Evolutionary conservation across 495 filamentous ascomycete species (phyloP), one percentile per base, ranked within the genome.

Genomic region (Halenospora varia): DNA sequence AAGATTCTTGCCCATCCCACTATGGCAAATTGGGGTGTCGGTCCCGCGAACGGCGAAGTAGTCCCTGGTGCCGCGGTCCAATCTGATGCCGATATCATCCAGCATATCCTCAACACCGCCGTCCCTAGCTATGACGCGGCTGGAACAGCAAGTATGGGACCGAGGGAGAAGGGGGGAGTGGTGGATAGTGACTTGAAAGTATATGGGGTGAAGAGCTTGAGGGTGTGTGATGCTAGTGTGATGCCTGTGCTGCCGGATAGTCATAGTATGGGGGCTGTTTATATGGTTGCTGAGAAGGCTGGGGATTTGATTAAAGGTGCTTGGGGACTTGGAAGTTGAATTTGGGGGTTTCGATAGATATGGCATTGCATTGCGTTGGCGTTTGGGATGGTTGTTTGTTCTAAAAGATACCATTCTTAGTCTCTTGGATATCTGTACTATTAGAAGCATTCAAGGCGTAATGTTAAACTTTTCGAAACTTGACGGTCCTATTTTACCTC

Each of bases 241-340:
- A 83, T 75, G 50, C 80, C 81, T 8, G 67, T 70, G 59, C 79
- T 82, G 49, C 80, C 80, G 13, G 83, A 82, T 0, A 75, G 73
- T 10, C 84, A 78, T 53, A 78, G 78, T 18, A 71, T 68, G 1
- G 57, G 78, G n/a, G 70, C 78, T 0, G 82, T 80, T n/a, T 82
- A 80, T 25, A 76, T 84, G 69, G 70, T 81, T 22, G 77, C 71
- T 20, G 83, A 87, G 70, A 85, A 84, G 70, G 83, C 83, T 9
- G 74, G 75, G 0, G 77, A 78, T 42, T 71, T 76, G 9, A 79
- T 82, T 25, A 35, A 35, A 13, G 13, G 13, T 4, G 13, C 29
- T 35, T 35, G 13, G 4, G 29, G 29, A 13, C 29, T 35, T 35
- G 4, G 29, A 35, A 13, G 29, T 35, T 35, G n/a, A n/a, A n/a